phyloP scores from a whole-genome alignment of 495 filamentous ascomycete species.

The Penicillium ochrochloron region DNA sequence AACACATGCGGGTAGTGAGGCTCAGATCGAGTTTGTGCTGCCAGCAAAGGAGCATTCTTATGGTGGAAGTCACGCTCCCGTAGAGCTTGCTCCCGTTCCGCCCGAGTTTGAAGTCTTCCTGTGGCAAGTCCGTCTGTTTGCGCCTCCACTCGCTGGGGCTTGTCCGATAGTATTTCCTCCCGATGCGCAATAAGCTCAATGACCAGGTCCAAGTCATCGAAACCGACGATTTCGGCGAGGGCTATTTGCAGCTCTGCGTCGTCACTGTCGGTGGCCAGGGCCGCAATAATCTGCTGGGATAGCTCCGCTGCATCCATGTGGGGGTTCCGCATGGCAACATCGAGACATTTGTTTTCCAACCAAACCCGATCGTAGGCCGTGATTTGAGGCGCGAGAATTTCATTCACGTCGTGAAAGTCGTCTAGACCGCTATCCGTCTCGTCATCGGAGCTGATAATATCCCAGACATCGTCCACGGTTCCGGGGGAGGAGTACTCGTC shows the following conservation, averaged over 20 bases:
- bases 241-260: slow-evolving; percentile 88
- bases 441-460: slow-evolving; percentile 77
- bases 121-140: slow-evolving; percentile 55
- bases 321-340: slow-evolving; percentile 60
- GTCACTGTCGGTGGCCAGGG: slow-evolving; percentile 65
- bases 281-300: slow-evolving; percentile 70
- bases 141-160: slow-evolving; percentile 39
- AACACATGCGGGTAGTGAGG: slow-evolving; percentile 92
- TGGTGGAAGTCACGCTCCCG: slow-evolving; percentile 77
- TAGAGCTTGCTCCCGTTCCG: slow-evolving; percentile 77
- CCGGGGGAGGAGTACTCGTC: slow-evolving; percentile 64
- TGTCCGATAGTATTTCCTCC: slow-evolving; percentile 58
- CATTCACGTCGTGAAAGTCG: slow-evolving; percentile 27
- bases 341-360: slow-evolving; percentile 67
- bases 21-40: slow-evolving; percentile 62
- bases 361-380: slow-evolving; percentile 55
- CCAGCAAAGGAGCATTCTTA: slow-evolving; percentile 71
- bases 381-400: slow-evolving; percentile 20
- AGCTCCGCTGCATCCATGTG: slow-evolving; percentile 67
- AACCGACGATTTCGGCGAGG: slow-evolving; percentile 90
- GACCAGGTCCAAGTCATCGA: slow-evolving; percentile 87
- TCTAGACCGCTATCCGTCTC: slow-evolving; percentile 59
- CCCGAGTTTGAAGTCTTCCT: slow-evolving; percentile 68
- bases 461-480: slow-evolving; percentile 84
- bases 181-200: slow-evolving; percentile 80